Evolutionary conservation across 495 filamentous ascomycete genomes (phyloP), one percentile per base, ranked within the genome.

Genomic region (Xylaria longipes): DNA sequence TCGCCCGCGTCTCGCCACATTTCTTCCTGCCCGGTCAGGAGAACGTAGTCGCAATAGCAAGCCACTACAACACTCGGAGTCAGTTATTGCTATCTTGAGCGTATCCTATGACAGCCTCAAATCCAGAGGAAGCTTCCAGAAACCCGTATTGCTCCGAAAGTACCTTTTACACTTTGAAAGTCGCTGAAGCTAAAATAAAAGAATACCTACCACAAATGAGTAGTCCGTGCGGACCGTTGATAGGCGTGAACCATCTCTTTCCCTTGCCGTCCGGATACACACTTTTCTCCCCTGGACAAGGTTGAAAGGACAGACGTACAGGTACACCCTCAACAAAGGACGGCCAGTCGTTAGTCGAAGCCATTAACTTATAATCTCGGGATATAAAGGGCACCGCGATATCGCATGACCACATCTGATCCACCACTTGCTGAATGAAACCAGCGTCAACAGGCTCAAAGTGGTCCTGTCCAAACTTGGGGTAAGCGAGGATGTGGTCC

Each of bases 11-110:
- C 35, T 68, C 27, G 33, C 66, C 52, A 68, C 22, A 1, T 0
- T 25, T 7, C 33, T n/a, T 43, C 35, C 54, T 56, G 52, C 9
- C 52, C 39, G 17, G 50, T 68, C 3, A 60, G 17, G 15, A 68
- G 50, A 20, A 68, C 5, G 52, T 68, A 68, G 39, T 68, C 66
- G 37, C 41, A 60, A 52, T 58, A 68, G n/a, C 66, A 68, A 1
- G 25, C 25, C 14, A 2, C 58, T 62, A 14, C 5, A n/a, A 35
- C 3, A 41, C n/a, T 22, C 22, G 35, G 35, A 25, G 33, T 62
- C 8, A 62, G 58, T 41, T 25, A 41, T 62, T 35, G 29, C 17
- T 31, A 35, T 17, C 12, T 33, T 57, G 1, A 15, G 54, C 14
- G 27, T 20, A 29, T 54, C 5, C 12, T 31, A 5, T 20, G 20